Conservation (phyloP, 495 filamentous ascomycete species). For the Trypethelium eluteriae region DNA sequence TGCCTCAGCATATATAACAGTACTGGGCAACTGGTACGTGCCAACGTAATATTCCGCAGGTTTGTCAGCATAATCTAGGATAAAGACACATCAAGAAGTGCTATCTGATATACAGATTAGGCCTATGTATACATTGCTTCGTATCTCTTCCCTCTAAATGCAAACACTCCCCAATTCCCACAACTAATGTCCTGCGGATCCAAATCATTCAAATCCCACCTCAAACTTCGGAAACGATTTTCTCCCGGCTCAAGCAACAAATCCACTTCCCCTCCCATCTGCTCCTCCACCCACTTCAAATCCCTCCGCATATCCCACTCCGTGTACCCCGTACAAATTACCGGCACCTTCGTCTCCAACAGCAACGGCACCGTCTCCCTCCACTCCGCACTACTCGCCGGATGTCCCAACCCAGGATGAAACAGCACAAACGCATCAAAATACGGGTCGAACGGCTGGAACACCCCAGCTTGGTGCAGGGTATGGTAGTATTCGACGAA, state of each 20-base stretch:
- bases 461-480: constrained; percentile 77
- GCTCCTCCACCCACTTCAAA: constrained; percentile 77
- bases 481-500: constrained; percentile 98
- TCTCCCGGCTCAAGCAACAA: constrained; percentile 84
- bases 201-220: constrained; percentile 94
- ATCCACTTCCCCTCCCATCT: constrained; percentile 81
- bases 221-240: constrained; percentile 86
- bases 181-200: constrained; percentile 92
- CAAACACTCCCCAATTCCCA: constrained; percentile 96
- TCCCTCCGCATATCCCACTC: constrained; percentile 90
- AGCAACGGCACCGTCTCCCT: constrained; percentile 78
- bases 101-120: neutral
- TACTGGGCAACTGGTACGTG: too few relatives aligned
- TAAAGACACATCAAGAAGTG: neutral
- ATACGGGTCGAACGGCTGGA: constrained; percentile 93
- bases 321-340: constrained; percentile 91
- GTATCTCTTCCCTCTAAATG: constrained; percentile 93
- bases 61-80: too few relatives aligned
- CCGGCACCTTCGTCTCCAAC: constrained; percentile 88
- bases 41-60: too few relatives aligned
- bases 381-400: constrained; percentile 89
- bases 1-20: too few relatives aligned
- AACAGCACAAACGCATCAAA: constrained; percentile 95
- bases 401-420: constrained; percentile 92
- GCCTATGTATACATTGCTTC: constrained; percentile 40